A percentile compares a stretch with the other conserved stretches of the same genome.
These are phyloP conservation scores for Cryptosporidium ubiquitum DNA, from an alignment of 169 alveolate species.

Conservation along the genomic window DNA sequence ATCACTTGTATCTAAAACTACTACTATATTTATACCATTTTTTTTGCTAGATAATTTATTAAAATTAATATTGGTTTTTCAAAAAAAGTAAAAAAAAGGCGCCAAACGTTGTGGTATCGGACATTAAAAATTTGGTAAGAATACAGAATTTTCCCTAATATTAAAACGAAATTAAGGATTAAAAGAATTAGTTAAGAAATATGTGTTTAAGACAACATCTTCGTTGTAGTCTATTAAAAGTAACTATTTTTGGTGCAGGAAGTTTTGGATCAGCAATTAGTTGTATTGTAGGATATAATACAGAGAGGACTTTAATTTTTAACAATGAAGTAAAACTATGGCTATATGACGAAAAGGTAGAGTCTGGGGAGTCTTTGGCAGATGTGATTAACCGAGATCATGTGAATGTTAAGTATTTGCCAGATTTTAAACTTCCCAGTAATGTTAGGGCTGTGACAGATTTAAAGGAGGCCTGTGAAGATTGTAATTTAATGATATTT, in stretches of 20 bases:
- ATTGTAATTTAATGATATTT: slow-evolving; percentile 86
- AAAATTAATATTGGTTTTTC: too few species aligned
- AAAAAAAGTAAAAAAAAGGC: not conserved
- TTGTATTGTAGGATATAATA: slow-evolving; percentile 65
- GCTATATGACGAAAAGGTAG: slow-evolving; percentile 86
- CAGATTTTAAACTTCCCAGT: slow-evolving; percentile 87
- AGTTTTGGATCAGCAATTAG: slow-evolving; percentile 73
- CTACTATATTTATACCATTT: not conserved
- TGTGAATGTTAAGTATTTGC: slow-evolving; percentile 89
- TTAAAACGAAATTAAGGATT: not conserved
- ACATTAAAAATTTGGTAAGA: not conserved
- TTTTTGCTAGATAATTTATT: not conserved
- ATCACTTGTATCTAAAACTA: too few species aligned
- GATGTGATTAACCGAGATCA: slow-evolving; percentile 87
- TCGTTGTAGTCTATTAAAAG: slow-evolving; percentile 46
- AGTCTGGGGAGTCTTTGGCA: slow-evolving; percentile 85
- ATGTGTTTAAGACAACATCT: slow-evolving; percentile 72
- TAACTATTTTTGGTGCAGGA: slow-evolving; percentile 71
- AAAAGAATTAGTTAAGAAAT: not conserved
- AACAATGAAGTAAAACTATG: slow-evolving; percentile 85
- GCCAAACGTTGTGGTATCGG: too few species aligned
- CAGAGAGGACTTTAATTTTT: slow-evolving; percentile 42
- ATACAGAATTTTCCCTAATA: not conserved
- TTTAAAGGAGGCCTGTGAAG: slow-evolving; percentile 85
- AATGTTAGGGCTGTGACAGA: slow-evolving; percentile 88